phyloP scores from a whole-genome alignment of 805 yeast genomes.

The Lachancea sp. region DNA sequence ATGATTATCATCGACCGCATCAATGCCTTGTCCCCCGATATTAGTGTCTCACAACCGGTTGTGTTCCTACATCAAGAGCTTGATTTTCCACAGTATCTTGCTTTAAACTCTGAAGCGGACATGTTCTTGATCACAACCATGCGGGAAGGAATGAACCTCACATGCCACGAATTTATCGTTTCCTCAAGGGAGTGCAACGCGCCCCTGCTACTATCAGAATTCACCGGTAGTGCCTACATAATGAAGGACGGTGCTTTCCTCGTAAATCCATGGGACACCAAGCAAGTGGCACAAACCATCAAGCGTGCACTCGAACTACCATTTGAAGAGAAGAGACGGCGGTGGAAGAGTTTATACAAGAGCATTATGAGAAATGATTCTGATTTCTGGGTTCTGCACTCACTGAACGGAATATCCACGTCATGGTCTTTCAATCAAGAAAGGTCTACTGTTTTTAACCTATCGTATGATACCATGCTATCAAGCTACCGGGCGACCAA shows the following conservation, averaged over 20 bases:
- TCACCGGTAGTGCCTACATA: constrained; percentile 87
- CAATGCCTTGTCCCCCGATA: constrained; percentile 66
- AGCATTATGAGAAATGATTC: constrained; percentile 64
- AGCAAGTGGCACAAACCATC: constrained; percentile 57
- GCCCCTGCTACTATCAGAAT: constrained; percentile 82
- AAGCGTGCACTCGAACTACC: constrained; percentile 60
- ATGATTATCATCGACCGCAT: constrained; percentile 77
- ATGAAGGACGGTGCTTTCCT: constrained; percentile 63
- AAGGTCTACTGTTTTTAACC: constrained; percentile 31
- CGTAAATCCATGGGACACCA: constrained; percentile 88
- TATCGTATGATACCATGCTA: constrained; percentile 27
- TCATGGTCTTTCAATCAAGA: constrained; percentile 47
- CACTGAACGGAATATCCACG: constrained; percentile 46
- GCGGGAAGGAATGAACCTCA: constrained; percentile 95
- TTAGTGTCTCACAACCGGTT: constrained; percentile 75
- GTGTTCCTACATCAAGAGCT: constrained; percentile 83
- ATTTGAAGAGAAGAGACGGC: constrained; percentile 45
- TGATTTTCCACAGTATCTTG: constrained; percentile 83
- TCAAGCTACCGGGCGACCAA: constrained; percentile 27
- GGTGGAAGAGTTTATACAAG: constrained; percentile 59
- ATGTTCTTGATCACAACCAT: constrained; percentile 81
- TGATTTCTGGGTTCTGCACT: constrained; percentile 60
- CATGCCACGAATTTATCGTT: constrained; percentile 88
- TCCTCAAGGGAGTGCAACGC: constrained; percentile 67
- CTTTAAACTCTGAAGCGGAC: constrained; percentile 79